Percentiles rank a stretch among this genome's conserved stretches.
Evolutionary conservation across 257 asterid genomes (phyloP).

Genomic region (Primulina tabacum): DNA sequence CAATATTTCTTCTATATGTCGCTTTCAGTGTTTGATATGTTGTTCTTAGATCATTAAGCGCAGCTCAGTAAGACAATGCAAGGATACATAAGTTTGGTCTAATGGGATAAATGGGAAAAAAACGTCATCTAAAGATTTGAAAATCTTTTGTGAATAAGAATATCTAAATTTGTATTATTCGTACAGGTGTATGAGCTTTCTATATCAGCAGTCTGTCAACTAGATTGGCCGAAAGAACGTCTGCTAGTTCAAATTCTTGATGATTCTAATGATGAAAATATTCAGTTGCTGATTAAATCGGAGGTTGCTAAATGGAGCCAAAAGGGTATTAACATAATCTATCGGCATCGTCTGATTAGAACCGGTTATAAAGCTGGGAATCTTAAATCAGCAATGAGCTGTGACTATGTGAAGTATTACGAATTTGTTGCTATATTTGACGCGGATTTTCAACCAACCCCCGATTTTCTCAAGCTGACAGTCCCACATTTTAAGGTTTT

Average conservation of each 20-base stretch:
- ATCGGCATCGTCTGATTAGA: conserved; percentile 56
- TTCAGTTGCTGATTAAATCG: conserved; percentile 43
- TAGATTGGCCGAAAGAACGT: conserved; percentile 67
- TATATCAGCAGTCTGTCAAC: conserved; percentile 62
- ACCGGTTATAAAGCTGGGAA: conserved; percentile 80
- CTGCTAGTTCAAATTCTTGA: conserved; percentile 63
- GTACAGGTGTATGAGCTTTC: conserved; percentile 65
- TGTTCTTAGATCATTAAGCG: background rate
- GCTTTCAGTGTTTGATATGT: background rate
- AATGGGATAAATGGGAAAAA: no score
- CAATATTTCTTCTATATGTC: background rate
- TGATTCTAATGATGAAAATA: conserved; percentile 54
- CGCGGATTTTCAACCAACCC: conserved; percentile 67
- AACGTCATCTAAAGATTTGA: no score
- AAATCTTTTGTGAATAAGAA: background rate
- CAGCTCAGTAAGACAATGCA: no score
- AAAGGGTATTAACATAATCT: conserved; percentile 55
- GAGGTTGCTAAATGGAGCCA: conserved; percentile 58
- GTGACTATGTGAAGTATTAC: conserved; percentile 60
- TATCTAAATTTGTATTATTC: background rate
- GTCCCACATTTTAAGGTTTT: conserved; percentile 70
- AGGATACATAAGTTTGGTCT: no score
- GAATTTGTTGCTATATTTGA: conserved; percentile 74
- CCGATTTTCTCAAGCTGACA: conserved; percentile 61
- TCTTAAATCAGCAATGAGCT: conserved; percentile 67